phyloP scores from a whole-genome alignment of 345 rosid genomes.

The Rhodamnia rubescens region DNA sequence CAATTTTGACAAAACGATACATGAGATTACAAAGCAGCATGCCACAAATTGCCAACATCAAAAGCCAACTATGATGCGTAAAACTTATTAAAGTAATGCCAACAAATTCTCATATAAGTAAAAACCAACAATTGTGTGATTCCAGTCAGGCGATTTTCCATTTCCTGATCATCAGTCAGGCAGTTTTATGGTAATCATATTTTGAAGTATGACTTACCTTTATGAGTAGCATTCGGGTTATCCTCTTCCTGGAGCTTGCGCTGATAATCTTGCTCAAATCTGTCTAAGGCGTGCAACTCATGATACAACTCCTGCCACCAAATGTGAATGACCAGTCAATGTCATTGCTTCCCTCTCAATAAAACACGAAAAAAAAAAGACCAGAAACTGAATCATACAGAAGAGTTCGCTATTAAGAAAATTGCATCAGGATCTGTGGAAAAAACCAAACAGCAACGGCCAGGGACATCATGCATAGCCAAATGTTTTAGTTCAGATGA shows the following conservation, averaged over 20 bases:
- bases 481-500: not conserved
- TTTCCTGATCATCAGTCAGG: not conserved
- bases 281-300: conserved; percentile 91
- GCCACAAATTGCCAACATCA: not conserved
- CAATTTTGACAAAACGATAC: not conserved
- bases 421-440: not conserved
- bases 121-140: not conserved
- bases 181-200: not conserved
- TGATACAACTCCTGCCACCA: conserved; percentile 80
- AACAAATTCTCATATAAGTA: not conserved
- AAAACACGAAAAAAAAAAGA: not conserved
- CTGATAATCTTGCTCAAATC: conserved; percentile 95
- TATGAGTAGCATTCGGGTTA: conserved; percentile 55
- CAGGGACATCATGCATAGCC: not conserved
- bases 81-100: not conserved
- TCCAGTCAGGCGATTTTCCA: not conserved
- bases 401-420: not conserved
- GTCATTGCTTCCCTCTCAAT: not conserved
- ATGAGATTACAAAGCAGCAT: not conserved
- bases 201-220: conserved; percentile 31
- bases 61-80: not conserved
- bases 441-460: not conserved
- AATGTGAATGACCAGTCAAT: not conserved
- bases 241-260: conserved; percentile 94
- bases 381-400: not conserved